Evolutionary conservation across 495 filamentous ascomycete genomes (phyloP).

Genomic region (Cercophora samala): DNA sequence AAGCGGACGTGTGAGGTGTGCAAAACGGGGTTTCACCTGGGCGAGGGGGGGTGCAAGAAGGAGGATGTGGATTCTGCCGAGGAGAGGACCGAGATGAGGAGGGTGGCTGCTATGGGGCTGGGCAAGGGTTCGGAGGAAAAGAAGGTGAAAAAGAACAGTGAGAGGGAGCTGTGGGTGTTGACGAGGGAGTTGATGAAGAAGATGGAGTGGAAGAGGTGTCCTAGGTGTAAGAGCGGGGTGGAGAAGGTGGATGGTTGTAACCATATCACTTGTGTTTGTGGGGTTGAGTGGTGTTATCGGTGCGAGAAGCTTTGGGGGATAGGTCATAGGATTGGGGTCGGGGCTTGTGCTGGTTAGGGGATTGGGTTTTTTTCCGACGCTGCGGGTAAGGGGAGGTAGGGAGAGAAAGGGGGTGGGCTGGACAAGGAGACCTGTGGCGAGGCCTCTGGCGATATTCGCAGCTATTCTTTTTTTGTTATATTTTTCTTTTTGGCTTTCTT

Average conservation of each 20-base stretch:
- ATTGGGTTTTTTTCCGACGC: constrained; percentile 15
- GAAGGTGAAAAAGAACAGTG: constrained; percentile 3
- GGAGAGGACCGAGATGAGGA: not conserved
- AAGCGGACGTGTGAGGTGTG: constrained; percentile 18
- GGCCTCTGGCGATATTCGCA: too few relatives aligned
- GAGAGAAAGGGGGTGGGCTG: not conserved
- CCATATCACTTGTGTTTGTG: constrained; percentile 20
- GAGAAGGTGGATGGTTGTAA: constrained; percentile 14
- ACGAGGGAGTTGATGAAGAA: constrained; percentile 3
- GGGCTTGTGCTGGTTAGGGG: constrained; percentile 1
- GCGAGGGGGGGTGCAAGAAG: not conserved
- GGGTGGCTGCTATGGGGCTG: not conserved
- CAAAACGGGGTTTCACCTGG: constrained; percentile 1
- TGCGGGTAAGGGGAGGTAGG: not conserved
- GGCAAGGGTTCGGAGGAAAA: not conserved
- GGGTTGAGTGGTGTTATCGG: constrained; percentile 25
- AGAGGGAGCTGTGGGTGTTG: constrained; percentile 8
- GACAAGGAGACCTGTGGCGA: too few relatives aligned
- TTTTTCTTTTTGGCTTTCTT: too few relatives aligned
- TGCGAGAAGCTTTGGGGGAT: constrained; percentile 17
- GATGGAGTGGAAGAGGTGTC: constrained; percentile 10
- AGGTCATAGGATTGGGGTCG: not conserved
- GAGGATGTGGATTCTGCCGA: not conserved
- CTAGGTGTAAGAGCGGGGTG: not conserved
- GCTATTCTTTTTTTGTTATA: too few relatives aligned